Evolutionary conservation across 2,329 filamentous ascomycete genomes (phyloP).

Genomic region (Aplosporella prunicola): DNA sequence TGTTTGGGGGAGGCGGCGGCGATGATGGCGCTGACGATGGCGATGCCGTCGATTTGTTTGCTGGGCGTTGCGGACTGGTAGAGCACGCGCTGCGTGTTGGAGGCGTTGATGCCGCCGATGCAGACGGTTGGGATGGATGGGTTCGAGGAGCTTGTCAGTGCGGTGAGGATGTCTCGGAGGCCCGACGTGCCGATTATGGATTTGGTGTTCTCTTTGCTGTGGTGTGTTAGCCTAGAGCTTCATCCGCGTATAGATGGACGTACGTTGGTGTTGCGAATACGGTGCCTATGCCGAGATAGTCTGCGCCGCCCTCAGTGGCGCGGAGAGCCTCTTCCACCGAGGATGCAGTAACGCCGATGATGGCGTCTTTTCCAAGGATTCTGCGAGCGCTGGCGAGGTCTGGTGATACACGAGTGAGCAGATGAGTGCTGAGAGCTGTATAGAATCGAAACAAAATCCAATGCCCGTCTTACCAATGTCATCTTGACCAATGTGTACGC

Average conservation of each 20-base stretch:
- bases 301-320: slow-evolving; percentile 67
- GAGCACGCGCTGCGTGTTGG: slow-evolving; percentile 64
- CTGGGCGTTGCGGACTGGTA: slow-evolving; percentile 51
- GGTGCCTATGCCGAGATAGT: slow-evolving; percentile 86
- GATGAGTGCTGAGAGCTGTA: neutral
- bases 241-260: slow-evolving; percentile 25
- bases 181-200: slow-evolving; percentile 67
- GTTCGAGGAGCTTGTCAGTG: slow-evolving; percentile 41
- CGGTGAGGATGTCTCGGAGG: slow-evolving; percentile 54
- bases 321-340: slow-evolving; percentile 60
- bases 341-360: slow-evolving; percentile 83
- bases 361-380: slow-evolving; percentile 64
- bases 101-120: slow-evolving; percentile 78
- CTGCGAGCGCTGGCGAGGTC: slow-evolving; percentile 56
- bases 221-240: slow-evolving; percentile 4
- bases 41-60: slow-evolving; percentile 68
- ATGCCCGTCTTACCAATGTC: slow-evolving; percentile 63
- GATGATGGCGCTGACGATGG: slow-evolving; percentile 83
- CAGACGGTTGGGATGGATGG: slow-evolving; percentile 50
- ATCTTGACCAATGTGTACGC: slow-evolving; percentile 91
- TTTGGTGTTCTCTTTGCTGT: slow-evolving; percentile 78
- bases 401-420: slow-evolving; percentile 19
- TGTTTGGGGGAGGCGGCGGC: slow-evolving; percentile 57
- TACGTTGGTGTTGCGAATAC: slow-evolving; percentile 78
- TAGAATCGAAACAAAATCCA: neutral